Evolutionary conservation across 352 stramenopile species (phyloP).

Genomic region (Blastocystis sp.): DNA sequence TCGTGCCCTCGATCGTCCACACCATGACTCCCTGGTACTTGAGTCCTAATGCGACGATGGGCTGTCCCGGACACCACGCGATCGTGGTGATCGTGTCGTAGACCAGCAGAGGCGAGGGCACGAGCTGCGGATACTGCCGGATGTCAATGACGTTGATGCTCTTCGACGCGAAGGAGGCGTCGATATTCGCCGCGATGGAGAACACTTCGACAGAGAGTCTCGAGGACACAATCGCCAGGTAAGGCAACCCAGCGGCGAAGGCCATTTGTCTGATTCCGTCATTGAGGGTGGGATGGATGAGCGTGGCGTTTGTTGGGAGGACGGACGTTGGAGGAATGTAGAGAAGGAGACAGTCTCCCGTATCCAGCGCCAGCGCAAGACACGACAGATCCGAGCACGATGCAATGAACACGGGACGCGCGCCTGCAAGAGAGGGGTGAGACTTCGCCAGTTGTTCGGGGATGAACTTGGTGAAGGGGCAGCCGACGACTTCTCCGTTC

Average conservation of each 20-base stretch:
- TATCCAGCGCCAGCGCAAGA: conserved; percentile 19
- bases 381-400: not conserved
- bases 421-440: not conserved
- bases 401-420: not conserved
- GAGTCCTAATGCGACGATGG: conserved; percentile 6
- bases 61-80: conserved; percentile 28
- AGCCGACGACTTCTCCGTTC: conserved; percentile 41
- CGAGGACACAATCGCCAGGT: conserved; percentile 19
- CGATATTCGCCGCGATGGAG: not conserved
- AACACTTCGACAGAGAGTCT: conserved; percentile 42
- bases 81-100: conserved; percentile 47
- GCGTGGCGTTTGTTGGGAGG: not conserved
- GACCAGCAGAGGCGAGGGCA: not conserved
- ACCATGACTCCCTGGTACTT: conserved; percentile 66
- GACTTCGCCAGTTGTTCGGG: not conserved
- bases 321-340: conserved; percentile 5
- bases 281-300: not conserved
- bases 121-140: conserved; percentile 26
- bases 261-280: conserved; percentile 17
- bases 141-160: conserved; percentile 40
- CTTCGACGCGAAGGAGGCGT: not conserved
- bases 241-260: conserved; percentile 18
- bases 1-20: not conserved
- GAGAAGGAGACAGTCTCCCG: conserved; percentile 26
- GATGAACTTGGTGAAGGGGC: conserved; percentile 26